Percentiles rank a stretch among this genome's conserved stretches.
These are phyloP conservation scores for Gaultheria prostrata DNA, from an alignment of 148 eudicot species.

Conservation along the genomic window DNA sequence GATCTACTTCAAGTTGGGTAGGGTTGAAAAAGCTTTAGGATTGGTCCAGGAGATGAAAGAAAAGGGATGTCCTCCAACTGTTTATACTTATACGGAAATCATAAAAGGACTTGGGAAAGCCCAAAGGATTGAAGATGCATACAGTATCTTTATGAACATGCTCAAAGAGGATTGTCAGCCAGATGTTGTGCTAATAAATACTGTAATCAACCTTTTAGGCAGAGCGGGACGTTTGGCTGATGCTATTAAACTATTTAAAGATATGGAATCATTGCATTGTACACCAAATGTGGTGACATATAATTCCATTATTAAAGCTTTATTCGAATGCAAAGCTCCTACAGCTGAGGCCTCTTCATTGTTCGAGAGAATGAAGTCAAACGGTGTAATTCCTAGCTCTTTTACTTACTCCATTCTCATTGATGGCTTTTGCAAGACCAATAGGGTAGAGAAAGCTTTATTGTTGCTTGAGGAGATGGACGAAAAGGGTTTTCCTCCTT, in stretches of 20 bases:
- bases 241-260: slow-evolving; percentile 70
- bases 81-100: slow-evolving; percentile 88
- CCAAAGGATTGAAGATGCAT: slow-evolving; percentile 78
- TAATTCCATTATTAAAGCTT: slow-evolving; percentile 69
- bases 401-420: slow-evolving; percentile 90
- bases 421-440: slow-evolving; percentile 88
- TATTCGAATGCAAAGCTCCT: slow-evolving; percentile 73
- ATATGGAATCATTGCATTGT: slow-evolving; percentile 67
- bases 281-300: slow-evolving; percentile 88
- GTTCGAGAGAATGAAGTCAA: slow-evolving; percentile 73
- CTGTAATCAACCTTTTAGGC: slow-evolving; percentile 75
- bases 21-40: slow-evolving; percentile 59
- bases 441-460: slow-evolving; percentile 78
- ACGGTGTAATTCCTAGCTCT: slow-evolving; percentile 65
- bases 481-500: slow-evolving; percentile 91
- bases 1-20: slow-evolving; percentile 60
- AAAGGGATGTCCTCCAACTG: slow-evolving; percentile 69
- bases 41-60: slow-evolving; percentile 73
- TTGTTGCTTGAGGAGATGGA: slow-evolving; percentile 96
- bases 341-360: slow-evolving; percentile 46
- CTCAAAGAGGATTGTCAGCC: slow-evolving; percentile 77
- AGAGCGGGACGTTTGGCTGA: slow-evolving; percentile 63
- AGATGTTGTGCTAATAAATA: slow-evolving; percentile 85
- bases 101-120: slow-evolving; percentile 78
- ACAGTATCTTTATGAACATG: slow-evolving; percentile 58